Evolutionary conservation across 2,329 filamentous ascomycete genomes (phyloP).

Genomic region (Drechslerella dactyloides): DNA sequence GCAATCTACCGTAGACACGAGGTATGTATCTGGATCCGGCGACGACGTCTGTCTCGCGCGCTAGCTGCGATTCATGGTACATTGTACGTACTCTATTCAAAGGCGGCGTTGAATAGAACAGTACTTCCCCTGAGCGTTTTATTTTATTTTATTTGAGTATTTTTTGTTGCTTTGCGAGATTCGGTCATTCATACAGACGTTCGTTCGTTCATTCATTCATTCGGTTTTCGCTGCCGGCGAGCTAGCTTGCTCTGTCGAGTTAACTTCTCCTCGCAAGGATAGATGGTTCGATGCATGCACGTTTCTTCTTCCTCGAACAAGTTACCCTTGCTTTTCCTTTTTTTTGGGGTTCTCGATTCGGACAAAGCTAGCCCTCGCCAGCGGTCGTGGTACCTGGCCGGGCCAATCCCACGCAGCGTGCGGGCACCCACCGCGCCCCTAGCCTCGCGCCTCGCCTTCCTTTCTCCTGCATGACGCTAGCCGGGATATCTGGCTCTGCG

Average conservation of each 20-base stretch:
- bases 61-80: too few species aligned
- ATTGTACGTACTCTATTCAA: too few species aligned
- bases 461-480: slow-evolving; percentile 47
- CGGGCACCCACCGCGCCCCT: background rate
- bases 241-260: background rate
- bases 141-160: too few species aligned
- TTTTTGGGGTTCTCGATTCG: slow-evolving; percentile 34
- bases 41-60: background rate
- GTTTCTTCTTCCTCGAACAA: slow-evolving; percentile 4
- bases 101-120: too few species aligned
- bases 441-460: slow-evolving; percentile 49
- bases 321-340: slow-evolving; percentile 5
- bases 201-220: too few species aligned
- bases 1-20: slow-evolving; percentile 1
- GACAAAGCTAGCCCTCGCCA: background rate
- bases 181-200: too few species aligned
- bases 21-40: background rate
- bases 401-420: slow-evolving; percentile 34
- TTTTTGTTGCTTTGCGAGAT: too few species aligned
- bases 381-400: slow-evolving; percentile 34
- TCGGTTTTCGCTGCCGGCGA: background rate
- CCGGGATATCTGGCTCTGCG: slow-evolving; percentile 1
- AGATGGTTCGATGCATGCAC: background rate
- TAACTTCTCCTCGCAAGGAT: too few species aligned
- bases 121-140: too few species aligned